A percentile compares a stretch with the other conserved stretches of the same genome.
These are phyloP conservation scores for Penicillium sumatraense DNA, from an alignment of 2,329 filamentous ascomycete genomes.

Conservation along the genomic window DNA sequence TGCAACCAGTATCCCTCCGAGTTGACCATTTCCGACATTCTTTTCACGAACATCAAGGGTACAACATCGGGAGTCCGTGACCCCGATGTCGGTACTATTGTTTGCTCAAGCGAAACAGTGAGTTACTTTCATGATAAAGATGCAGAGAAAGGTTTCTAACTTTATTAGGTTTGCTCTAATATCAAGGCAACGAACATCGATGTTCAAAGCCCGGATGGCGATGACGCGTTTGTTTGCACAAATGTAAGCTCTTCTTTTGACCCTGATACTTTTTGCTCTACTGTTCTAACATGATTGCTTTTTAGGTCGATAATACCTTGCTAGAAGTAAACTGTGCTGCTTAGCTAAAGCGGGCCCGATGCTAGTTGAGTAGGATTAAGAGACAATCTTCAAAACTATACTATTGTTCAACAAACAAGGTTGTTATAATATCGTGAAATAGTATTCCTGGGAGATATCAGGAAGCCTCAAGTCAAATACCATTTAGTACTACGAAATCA, in stretches of 20 bases:
- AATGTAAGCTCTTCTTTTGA: constrained; percentile 42
- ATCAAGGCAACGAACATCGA: constrained; percentile 55
- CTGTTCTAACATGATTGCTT: neutral
- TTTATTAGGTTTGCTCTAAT: constrained; percentile 43
- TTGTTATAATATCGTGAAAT: too few relatives aligned
- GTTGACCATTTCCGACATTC: constrained; percentile 60
- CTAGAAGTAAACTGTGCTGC: constrained; percentile 43
- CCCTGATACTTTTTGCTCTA: neutral
- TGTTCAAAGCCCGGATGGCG: constrained; percentile 54
- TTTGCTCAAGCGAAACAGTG: constrained; percentile 55
- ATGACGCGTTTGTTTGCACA: constrained; percentile 48
- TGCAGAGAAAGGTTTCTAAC: neutral
- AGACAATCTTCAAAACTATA: too few relatives aligned
- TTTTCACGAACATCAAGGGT: constrained; percentile 62
- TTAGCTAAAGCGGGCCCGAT: too few relatives aligned
- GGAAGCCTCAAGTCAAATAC: too few relatives aligned
- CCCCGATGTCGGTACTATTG: constrained; percentile 52
- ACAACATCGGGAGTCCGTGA: constrained; percentile 54
- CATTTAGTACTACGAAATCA: too few relatives aligned
- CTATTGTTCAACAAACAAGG: too few relatives aligned
- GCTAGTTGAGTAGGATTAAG: too few relatives aligned
- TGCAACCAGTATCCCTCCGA: constrained; percentile 63
- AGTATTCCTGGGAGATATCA: too few relatives aligned
- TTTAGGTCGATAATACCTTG: constrained; percentile 33
- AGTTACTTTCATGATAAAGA: constrained; percentile 31